Evolutionary conservation across 257 asterid genomes (phyloP), one percentile per base, ranked within the genome.

Genomic region (Nicotiana knightiana): DNA sequence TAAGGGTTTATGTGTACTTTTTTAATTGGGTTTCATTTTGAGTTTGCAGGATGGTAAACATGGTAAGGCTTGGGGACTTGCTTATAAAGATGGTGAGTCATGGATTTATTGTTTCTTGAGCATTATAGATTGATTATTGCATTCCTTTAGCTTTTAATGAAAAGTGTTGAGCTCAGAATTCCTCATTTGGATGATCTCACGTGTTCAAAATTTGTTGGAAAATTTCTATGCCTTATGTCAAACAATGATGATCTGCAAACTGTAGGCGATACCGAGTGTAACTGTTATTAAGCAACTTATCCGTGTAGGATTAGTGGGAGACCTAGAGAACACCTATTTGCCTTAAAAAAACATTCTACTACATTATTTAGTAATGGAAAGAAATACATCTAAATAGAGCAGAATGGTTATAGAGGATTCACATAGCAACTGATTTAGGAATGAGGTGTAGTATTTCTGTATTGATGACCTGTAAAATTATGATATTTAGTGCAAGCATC

Each of bases 1-100:
- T 70, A 82, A 67, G 71, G 68, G 67, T 67, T 71, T 71, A 79
- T 82, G 71, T 67, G 17, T 76, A 58, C 16, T 26, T 11, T 17
- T 73, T 81, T 54, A n/a, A 65, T 62, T 48, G 54, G 61, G 15
- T 54, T 83, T 77, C 37, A 51, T 32, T 67, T 58, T 65, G 55
- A 53, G 85, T 88, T 85, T 83, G 92, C 91, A 95, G 99, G 94
- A 94, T 70, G 98, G 99, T 73, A 90, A 91, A 68, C 99, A 96
- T 65, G 98, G 98, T 82, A 96, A 94, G 88, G 99, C 99, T 85
- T 96, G 99, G 99, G 98, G 99, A 59, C 75, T 93, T 63, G 99
- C 93, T 87, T 88, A 92, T 86, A 91, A 86, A 86, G 91, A 92
- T 80, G 99, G 99, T 95, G 81, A 51, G 51, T n/a, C 67, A 28